Evolutionary conservation across 345 rosid species (phyloP).

Genomic region (Brassica rapa): DNA sequence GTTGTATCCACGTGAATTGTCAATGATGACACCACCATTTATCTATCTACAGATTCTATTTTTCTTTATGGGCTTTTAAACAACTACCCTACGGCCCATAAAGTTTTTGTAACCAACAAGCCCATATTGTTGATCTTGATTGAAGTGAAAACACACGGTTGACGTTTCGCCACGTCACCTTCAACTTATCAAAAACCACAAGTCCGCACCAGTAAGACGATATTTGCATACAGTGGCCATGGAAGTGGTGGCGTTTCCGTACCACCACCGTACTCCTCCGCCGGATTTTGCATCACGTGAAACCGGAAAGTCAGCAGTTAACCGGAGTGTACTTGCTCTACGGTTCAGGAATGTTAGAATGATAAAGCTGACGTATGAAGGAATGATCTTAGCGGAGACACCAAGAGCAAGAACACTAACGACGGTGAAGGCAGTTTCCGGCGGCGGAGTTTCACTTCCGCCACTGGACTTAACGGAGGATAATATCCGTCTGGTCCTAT

Average conservation of each 20-base stretch:
- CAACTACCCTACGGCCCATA: not conserved
- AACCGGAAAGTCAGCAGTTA: not conserved
- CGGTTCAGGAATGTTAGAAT: conserved; percentile 29
- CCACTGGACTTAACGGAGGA: conserved; percentile 91
- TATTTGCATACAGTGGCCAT: conserved; percentile 10
- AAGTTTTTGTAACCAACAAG: not conserved
- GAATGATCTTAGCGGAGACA: conserved; percentile 11
- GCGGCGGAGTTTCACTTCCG: conserved; percentile 57
- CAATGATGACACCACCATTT: not conserved
- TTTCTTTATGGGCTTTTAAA: conserved; percentile 12
- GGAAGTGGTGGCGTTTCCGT: conserved; percentile 40
- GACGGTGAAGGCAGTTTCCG: conserved; percentile 43
- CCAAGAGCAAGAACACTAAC: conserved; percentile 26
- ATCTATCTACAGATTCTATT: not conserved
- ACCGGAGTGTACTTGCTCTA: not conserved
- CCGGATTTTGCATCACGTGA: not conserved
- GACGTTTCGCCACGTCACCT: conserved; percentile 18
- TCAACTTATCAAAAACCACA: conserved; percentile 8
- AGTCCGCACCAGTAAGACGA: not conserved
- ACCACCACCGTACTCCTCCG: conserved; percentile 23
- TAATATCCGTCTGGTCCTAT: conserved; percentile 61
- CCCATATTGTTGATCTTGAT: not conserved
- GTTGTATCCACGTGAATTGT: not conserved
- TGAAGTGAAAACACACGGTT: not conserved
- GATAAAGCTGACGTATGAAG: not conserved